phyloP scores from a whole-genome alignment of 73 alveolate species.

The Paramecium primaurelia region DNA sequence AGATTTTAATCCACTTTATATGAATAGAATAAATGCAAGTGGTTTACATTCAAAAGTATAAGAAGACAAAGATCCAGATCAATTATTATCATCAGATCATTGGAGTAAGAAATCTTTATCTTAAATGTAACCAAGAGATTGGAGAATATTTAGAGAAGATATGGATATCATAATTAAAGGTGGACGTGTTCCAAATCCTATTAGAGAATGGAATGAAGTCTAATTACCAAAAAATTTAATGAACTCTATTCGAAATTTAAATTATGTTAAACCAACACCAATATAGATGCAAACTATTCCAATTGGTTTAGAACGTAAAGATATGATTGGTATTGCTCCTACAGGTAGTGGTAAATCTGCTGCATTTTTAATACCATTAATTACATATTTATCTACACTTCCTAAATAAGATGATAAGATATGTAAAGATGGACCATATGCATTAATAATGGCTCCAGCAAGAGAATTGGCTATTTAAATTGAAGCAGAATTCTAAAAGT shows the following conservation, averaged over 20 bases:
- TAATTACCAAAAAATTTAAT: constrained; percentile 36
- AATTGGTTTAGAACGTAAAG: constrained; percentile 73
- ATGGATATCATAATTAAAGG: constrained; percentile 73
- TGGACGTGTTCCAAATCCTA: constrained; percentile 70
- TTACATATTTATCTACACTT: constrained; percentile 65
- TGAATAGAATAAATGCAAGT: constrained; percentile 53
- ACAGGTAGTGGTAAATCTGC: constrained; percentile 96
- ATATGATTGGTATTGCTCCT: constrained; percentile 88
- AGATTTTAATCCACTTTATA: constrained; percentile 71
- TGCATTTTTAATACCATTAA: constrained; percentile 86
- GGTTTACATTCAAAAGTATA: background rate
- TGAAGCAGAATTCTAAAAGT: constrained; percentile 72
- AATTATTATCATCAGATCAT: constrained; percentile 25
- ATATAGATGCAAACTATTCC: constrained; percentile 56
- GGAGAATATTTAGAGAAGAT: constrained; percentile 85
- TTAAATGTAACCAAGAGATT: constrained; percentile 79
- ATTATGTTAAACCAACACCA: constrained; percentile 54
- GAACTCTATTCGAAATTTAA: constrained; percentile 32
- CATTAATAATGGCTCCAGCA: constrained; percentile 91
- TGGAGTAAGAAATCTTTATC: constrained; percentile 47
- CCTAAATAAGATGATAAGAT: constrained; percentile 78
- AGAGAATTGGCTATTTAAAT: constrained; percentile 94
- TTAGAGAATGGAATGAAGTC: constrained; percentile 77
- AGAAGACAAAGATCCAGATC: constrained; percentile 3
- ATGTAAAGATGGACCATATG: constrained; percentile 89